Evolutionary conservation across 805 yeast genomes (phyloP).

Genomic region (Cyberlindnera euphorbiae): DNA sequence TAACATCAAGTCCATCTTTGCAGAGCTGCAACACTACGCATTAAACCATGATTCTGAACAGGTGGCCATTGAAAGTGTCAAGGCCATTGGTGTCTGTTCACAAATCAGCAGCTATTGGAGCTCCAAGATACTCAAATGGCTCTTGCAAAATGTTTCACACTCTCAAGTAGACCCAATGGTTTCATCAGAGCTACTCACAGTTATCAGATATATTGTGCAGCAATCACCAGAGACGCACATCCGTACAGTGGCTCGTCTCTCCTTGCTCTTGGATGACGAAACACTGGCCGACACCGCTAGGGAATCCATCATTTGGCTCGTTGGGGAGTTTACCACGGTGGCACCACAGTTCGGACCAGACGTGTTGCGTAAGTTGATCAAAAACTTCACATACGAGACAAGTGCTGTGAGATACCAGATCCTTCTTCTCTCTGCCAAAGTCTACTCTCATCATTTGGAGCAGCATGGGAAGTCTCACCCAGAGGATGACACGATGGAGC

Average conservation of each 20-base stretch:
- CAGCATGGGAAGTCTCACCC: constrained; percentile 25
- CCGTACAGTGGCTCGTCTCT: constrained; percentile 50
- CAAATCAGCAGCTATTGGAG: constrained; percentile 45
- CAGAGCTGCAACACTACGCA: constrained; percentile 61
- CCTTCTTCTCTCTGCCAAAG: constrained; percentile 68
- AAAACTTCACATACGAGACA: constrained; percentile 48
- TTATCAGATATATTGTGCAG: constrained; percentile 69
- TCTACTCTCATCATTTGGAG: constrained; percentile 53
- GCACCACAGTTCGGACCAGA: constrained; percentile 64
- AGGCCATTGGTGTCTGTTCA: constrained; percentile 59
- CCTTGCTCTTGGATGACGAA: constrained; percentile 27
- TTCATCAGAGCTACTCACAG: constrained; percentile 63
- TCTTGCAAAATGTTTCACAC: constrained; percentile 43
- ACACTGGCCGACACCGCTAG: constrained; percentile 47
- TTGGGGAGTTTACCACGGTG: constrained; percentile 68
- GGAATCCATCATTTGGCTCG: constrained; percentile 84
- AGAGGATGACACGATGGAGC: constrained; percentile 21
- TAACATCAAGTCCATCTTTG: constrained; percentile 47
- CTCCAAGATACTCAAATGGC: constrained; percentile 56
- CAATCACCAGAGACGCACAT: constrained; percentile 49
- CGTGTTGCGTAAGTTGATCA: constrained; percentile 55
- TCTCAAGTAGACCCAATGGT: constrained; percentile 27
- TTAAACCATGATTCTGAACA: constrained; percentile 23
- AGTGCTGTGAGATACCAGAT: constrained; percentile 65
- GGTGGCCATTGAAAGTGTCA: constrained; percentile 45